phyloP scores from a whole-genome alignment of 2,329 filamentous ascomycete genomes.

The Penicillium frequentans region DNA sequence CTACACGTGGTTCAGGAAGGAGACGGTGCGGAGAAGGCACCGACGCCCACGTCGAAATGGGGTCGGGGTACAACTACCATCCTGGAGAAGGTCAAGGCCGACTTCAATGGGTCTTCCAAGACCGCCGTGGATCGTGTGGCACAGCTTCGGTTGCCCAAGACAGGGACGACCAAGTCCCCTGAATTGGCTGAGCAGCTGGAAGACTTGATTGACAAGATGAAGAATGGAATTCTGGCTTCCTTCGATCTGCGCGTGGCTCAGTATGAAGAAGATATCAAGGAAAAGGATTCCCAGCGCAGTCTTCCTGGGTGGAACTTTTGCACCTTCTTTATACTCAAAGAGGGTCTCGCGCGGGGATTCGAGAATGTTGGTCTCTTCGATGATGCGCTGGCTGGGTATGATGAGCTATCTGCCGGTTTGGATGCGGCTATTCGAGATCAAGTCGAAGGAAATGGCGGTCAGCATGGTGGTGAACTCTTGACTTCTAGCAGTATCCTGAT shows the following conservation, averaged over 20 bases:
- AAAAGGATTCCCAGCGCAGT: constrained; percentile 82
- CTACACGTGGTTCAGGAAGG: constrained; percentile 90
- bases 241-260: constrained; percentile 90
- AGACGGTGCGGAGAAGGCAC: constrained; percentile 61
- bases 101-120: constrained; percentile 82
- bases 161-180: constrained; percentile 61
- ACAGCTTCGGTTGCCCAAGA: constrained; percentile 72
- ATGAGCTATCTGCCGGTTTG: constrained; percentile 85
- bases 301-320: constrained; percentile 99
- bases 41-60: constrained; percentile 68
- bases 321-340: constrained; percentile 97
- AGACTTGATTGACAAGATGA: constrained; percentile 82
- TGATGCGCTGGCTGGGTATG: constrained; percentile 90
- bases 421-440: constrained; percentile 81
- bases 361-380: constrained; percentile 95
- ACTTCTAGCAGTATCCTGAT: constrained; percentile 72
- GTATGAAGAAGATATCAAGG: constrained; percentile 96
- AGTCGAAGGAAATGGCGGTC: constrained; percentile 58
- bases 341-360: constrained; percentile 88
- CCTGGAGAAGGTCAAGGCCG: constrained; percentile 82
- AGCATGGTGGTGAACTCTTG: constrained; percentile 72
- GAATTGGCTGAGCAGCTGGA: constrained; percentile 81
- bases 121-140: constrained; percentile 72
- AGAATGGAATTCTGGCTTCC: constrained; percentile 79
- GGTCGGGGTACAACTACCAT: constrained; percentile 76